phyloP scores from a whole-genome alignment of 345 rosid species.

The Gossypium ekmanianum region DNA sequence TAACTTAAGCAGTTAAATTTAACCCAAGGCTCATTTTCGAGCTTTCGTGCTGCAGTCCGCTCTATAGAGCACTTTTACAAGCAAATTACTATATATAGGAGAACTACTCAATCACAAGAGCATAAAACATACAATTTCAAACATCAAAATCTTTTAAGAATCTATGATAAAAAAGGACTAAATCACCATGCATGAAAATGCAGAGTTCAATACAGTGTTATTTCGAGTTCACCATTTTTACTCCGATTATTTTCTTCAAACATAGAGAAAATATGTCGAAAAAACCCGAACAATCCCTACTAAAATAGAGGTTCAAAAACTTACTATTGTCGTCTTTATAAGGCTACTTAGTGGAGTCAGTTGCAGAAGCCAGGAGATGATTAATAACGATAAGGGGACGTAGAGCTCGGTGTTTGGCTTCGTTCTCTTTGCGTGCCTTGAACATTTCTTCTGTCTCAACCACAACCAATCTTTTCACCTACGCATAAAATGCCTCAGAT shows the following conservation, averaged over 20 bases:
- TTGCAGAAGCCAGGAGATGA: background rate
- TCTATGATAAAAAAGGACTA: no score
- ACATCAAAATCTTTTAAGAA: no score
- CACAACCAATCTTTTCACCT: background rate
- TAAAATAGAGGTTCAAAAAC: no score
- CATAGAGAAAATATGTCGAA: background rate
- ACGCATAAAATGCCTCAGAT: background rate
- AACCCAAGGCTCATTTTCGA: no score
- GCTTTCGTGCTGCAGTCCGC: no score
- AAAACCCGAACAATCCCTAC: no score
- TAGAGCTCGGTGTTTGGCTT: background rate
- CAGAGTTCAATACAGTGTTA: background rate
- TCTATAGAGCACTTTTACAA: no score
- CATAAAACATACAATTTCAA: no score
- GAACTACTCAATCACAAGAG: no score
- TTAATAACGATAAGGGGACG: background rate
- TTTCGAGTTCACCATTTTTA: background rate
- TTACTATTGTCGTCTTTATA: background rate
- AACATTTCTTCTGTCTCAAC: constrained; percentile 1
- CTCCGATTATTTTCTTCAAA: background rate
- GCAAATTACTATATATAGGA: no score
- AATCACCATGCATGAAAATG: no score
- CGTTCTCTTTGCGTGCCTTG: background rate
- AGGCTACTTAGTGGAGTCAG: background rate
- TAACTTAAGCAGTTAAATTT: no score